phyloP scores from a whole-genome alignment of 2,329 filamentous ascomycete genomes.

The Xylariaceae sp. region DNA sequence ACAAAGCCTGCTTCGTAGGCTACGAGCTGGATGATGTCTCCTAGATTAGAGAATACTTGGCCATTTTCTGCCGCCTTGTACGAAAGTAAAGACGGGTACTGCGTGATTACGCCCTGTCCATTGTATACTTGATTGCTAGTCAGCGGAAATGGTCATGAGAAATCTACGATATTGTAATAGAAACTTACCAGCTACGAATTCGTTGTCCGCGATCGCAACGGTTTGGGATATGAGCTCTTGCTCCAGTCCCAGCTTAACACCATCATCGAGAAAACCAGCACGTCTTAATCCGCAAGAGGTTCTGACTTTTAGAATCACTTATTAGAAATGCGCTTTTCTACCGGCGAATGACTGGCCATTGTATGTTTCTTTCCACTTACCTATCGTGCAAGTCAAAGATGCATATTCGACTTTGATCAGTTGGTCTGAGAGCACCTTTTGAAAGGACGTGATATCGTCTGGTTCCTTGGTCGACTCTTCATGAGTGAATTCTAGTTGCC shows the following conservation, averaged over 20 bases:
- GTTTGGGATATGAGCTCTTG: constrained; percentile 24
- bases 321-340: not conserved
- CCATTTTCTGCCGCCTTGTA: constrained; percentile 3
- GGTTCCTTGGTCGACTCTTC: constrained; percentile 32
- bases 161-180: not conserved
- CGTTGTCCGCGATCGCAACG: constrained; percentile 35
- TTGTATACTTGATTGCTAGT: constrained; percentile 24
- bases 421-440: constrained; percentile 36
- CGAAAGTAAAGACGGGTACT: constrained; percentile 26
- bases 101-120: constrained; percentile 23
- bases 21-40: constrained; percentile 37
- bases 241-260: constrained; percentile 18
- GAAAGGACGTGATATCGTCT: constrained; percentile 43
- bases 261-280: constrained; percentile 29
- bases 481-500: constrained; percentile 42
- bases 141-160: constrained; percentile 8
- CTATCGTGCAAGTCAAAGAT: constrained; percentile 40
- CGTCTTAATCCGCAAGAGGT: constrained; percentile 24
- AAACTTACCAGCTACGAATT: constrained; percentile 29
- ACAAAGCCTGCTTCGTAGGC: constrained; percentile 48
- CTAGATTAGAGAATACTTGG: constrained; percentile 24
- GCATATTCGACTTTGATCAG: constrained; percentile 30
- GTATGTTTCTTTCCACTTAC: constrained; percentile 33
- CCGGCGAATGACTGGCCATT: not conserved
- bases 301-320: constrained; percentile 18